Evolutionary conservation across 2,329 filamentous ascomycete species (phyloP).

Genomic region (Pseudohalonectria lignicola): DNA sequence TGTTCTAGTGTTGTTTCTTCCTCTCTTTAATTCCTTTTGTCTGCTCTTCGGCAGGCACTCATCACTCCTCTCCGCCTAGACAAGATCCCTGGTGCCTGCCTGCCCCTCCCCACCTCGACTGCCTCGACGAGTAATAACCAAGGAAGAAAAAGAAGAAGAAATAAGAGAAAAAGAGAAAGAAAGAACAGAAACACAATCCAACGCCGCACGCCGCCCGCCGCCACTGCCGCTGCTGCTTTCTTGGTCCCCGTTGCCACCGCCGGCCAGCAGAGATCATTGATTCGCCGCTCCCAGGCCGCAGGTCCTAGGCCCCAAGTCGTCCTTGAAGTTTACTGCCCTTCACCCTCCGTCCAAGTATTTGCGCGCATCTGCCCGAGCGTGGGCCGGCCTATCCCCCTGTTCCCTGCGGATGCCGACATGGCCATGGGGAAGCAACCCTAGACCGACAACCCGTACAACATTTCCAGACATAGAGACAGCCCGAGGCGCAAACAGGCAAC

Average conservation of each 20-base stretch:
- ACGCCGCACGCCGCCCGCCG: too few relatives aligned
- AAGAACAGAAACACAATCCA: too few relatives aligned
- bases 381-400: background rate
- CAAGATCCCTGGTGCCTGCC: too few relatives aligned
- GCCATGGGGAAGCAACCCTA: background rate
- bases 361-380: background rate
- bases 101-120: too few relatives aligned
- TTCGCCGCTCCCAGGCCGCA: too few relatives aligned
- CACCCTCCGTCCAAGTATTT: background rate
- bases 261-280: too few relatives aligned
- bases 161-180: too few relatives aligned
- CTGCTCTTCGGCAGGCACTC: background rate
- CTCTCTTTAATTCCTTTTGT: background rate
- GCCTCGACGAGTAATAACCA: too few relatives aligned
- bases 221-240: constrained; percentile 12
- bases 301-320: too few relatives aligned
- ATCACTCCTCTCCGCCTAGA: constrained; percentile 13
- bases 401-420: background rate
- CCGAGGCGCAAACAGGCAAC: background rate
- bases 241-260: too few relatives aligned
- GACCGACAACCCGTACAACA: background rate
- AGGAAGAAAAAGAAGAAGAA: too few relatives aligned
- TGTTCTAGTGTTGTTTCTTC: background rate
- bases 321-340: too few relatives aligned
- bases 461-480: background rate